Base-by-base conservation (phyloP, 2,329 filamentous ascomycete species). In the Fusarium xylarioides region DNA sequence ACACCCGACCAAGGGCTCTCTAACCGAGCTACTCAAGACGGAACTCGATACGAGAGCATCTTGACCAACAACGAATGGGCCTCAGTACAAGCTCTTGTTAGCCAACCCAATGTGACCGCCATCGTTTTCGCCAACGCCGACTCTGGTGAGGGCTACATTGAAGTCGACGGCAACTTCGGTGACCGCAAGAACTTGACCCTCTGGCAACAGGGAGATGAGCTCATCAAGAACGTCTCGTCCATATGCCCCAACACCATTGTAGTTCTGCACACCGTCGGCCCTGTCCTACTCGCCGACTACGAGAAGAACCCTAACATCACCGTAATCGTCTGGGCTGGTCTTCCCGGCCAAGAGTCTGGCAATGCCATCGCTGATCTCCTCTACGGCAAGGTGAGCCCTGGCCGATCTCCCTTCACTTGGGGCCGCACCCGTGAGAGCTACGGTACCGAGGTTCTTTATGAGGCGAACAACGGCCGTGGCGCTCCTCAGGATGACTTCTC, bases 141-240 rank as follows among this genome's bases (percentile, higher is more conserved):
- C 79, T 89, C 92, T 7, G 95, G 95, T 59, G 96, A 98, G 83
- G 95, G 94, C 11, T 98, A 90, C 83, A 94, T 98, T 78, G 87
- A 84, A 34, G 89, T 97, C 4, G 95, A 95, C 71, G 92, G 90
- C 60, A 98, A 98, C 80, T 85, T 87, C 66, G 96, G 96, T 65
- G 95, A 98, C 81, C 92, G 96, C 59, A 95, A 95, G 78, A 98
- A 99, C 83, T 86, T 99, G 42, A 97, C 95, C 1, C 86, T 97
- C 1, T 98, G 95, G 95, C 87, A 91, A 68, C 88, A 91, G 66
- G 95, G 94, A 44, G 94, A 98, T 59, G 86, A 88, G 2, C 84
- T 98, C 62, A 93, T 98, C 82, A 88, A 92, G 82, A 94, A 92
- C 53, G 93, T 97, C 16, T 91, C 94, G 2, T 86, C 90, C 12